Evolutionary conservation across 2,329 filamentous ascomycete genomes (phyloP), one percentile per base, ranked within the genome.

Genomic region (Colletotrichum tropicicola): DNA sequence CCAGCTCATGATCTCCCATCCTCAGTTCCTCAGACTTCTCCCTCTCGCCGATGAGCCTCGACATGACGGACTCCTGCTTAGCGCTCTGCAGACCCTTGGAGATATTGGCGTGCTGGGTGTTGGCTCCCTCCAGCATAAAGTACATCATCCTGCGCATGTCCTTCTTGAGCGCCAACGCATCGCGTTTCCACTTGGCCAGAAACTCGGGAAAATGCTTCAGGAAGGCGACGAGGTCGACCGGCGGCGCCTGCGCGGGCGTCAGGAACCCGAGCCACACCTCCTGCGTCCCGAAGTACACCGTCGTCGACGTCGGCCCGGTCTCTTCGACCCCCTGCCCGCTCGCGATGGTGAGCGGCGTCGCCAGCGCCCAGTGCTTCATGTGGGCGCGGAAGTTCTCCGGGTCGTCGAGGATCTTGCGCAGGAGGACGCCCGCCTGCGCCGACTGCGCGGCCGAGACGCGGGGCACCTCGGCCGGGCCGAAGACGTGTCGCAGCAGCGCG

Each of bases 131-230:
- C 23, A 82, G 70, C 58, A 82, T 79, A 1, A 72, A 66, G 15
- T 75, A 73, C 6, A 85, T 81, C 23, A 78, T 71, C 17, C 78
- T 70, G 1, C 80, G 73, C 6, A 83, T 78, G 52, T 70, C 69
- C 15, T 68, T 64, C 7, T 79, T 79, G 51, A 77, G 73, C 0
- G 70, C 72, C 64, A 80, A 76, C 28, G 80, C 79, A 13, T 81
- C 79, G 17, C 72, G 74, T 69, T 82, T 84, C 83, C 83, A 85
- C 0, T 80, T 79, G 0, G 82, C 82, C 4, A 85, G 69, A 2
- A 73, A 60, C 30, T 77, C 73, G 0, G 84, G 84, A 0, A 85
- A 59, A 48, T 82, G 71, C 43, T 82, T 82, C 39, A 74, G 53
- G 10, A 68, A 55, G 1, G 68, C 68, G 8, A 74, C 65, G 5